Percentiles rank a stretch among this genome's conserved stretches.
phyloP scores from a whole-genome alignment of 2,329 filamentous ascomycete species.

The Pezicula carpinea region DNA sequence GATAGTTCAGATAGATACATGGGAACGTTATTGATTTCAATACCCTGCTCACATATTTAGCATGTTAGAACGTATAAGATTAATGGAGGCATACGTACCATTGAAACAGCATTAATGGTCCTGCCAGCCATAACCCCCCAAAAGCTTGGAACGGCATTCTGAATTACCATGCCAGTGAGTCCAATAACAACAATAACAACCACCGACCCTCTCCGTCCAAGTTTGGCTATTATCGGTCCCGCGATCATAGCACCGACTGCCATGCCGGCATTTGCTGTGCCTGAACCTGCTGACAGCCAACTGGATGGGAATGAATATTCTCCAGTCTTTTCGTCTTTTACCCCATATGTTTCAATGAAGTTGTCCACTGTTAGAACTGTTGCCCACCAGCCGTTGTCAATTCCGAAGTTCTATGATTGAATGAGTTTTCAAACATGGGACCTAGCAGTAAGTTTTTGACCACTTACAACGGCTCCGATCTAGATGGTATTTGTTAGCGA shows the following conservation, averaged over 20 bases:
- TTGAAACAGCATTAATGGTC: neutral
- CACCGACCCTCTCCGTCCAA: neutral
- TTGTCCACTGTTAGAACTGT: neutral
- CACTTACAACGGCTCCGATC: neutral
- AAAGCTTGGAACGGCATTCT: neutral
- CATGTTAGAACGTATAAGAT: neutral
- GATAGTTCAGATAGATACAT: slow-evolving; percentile 1
- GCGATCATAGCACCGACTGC: neutral
- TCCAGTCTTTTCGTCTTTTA: neutral
- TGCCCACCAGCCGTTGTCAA: slow-evolving; percentile 2
- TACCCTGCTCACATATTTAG: neutral
- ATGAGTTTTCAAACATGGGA: neutral
- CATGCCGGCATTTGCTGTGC: neutral
- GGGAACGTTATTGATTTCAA: neutral
- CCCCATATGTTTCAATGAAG: neutral
- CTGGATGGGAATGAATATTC: neutral
- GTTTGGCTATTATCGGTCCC: neutral
- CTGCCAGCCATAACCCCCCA: neutral
- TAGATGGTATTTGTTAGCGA: neutral
- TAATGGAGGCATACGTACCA: neutral
- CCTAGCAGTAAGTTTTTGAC: neutral
- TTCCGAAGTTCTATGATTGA: neutral
- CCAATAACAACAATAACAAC: neutral
- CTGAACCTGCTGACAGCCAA: neutral
- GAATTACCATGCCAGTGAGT: neutral